These are phyloP conservation scores for Ascochyta koolunga DNA, from an alignment of 2,329 filamentous ascomycete species.

Conservation along the genomic window DNA sequence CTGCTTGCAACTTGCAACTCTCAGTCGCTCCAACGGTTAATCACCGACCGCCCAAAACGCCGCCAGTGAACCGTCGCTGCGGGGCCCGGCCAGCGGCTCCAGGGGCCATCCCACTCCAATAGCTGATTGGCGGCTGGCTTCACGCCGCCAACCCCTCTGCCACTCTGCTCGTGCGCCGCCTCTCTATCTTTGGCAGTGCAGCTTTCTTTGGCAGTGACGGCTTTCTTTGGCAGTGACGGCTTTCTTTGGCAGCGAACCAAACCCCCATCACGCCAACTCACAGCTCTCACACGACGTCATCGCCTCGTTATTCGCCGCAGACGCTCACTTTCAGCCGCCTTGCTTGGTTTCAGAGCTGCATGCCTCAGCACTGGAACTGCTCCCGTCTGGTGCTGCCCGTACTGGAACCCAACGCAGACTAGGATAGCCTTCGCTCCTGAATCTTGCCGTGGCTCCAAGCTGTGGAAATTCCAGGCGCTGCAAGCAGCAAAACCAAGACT, in stretches of 20 bases:
- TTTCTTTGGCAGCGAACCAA: constrained; percentile 7
- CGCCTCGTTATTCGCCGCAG: not conserved
- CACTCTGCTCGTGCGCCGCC: constrained; percentile 7
- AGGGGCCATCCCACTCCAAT: constrained; percentile 3
- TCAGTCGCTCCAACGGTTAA: constrained; percentile 9
- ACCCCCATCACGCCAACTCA: not conserved
- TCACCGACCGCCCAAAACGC: constrained; percentile 11
- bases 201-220: constrained; percentile 3
- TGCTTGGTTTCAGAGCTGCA: constrained; percentile 8
- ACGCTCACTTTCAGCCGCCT: not conserved
- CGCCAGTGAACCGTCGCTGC: constrained; percentile 5
- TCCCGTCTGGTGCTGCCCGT: not conserved
- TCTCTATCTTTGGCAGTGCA: constrained; percentile 5
- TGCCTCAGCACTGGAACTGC: constrained; percentile 2
- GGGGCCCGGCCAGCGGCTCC: constrained; percentile 1
- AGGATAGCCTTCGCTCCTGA: constrained; percentile 5
- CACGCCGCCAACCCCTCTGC: constrained; percentile 3
- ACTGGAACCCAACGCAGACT: constrained; percentile 1
- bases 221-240: constrained; percentile 5
- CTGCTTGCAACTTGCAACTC: not conserved
- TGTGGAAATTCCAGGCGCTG: constrained; percentile 1
- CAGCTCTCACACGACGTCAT: constrained; percentile 6
- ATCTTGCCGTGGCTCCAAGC: constrained; percentile 10
- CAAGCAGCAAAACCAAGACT: constrained; percentile 9
- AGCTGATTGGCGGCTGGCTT: constrained; percentile 1